A percentile compares a stretch with the other conserved stretches of the same genome.
Evolutionary conservation across 805 yeast genomes (phyloP).

Genomic region (Ogataea saltuana): DNA sequence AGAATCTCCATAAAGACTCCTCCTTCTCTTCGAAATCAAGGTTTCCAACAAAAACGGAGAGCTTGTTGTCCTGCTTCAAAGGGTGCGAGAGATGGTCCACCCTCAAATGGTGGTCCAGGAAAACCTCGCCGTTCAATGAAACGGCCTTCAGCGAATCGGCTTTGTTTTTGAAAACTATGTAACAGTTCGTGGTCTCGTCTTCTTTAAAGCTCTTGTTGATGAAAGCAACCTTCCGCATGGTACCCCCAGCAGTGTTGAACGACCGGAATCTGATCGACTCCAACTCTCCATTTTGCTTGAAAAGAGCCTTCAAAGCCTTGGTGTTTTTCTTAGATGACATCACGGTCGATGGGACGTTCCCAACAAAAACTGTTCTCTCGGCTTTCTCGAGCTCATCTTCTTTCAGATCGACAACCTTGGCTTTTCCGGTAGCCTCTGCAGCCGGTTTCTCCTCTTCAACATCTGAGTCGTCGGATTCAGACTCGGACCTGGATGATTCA

Average conservation of each 20-base stretch:
- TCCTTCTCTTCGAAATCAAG: slow-evolving; percentile 91
- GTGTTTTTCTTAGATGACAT: slow-evolving; percentile 61
- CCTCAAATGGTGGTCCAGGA: slow-evolving; percentile 74
- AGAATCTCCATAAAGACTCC: slow-evolving; percentile 84
- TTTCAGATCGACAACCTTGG: slow-evolving; percentile 58
- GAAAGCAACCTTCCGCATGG: slow-evolving; percentile 92
- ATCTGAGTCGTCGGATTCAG: slow-evolving; percentile 17
- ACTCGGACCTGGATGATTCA: no score
- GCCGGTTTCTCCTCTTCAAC: slow-evolving; percentile 27
- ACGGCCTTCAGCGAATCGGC: slow-evolving; percentile 47
- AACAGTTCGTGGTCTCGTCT: slow-evolving; percentile 81
- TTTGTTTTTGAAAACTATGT: slow-evolving; percentile 71
- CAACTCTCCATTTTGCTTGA: slow-evolving; percentile 53
- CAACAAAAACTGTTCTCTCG: slow-evolving; percentile 82
- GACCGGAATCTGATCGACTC: slow-evolving; percentile 89
- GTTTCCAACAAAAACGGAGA: slow-evolving; percentile 90
- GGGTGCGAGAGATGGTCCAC: slow-evolving; percentile 96
- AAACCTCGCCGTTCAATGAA: slow-evolving; percentile 63
- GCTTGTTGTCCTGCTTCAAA: slow-evolving; percentile 75
- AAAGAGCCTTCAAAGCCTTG: slow-evolving; percentile 66
- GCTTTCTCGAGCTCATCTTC: slow-evolving; percentile 79
- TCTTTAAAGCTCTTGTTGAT: slow-evolving; percentile 75
- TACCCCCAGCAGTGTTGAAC: slow-evolving; percentile 79
- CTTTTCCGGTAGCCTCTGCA: slow-evolving; percentile 4
- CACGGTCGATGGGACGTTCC: slow-evolving; percentile 71